Conservation (phyloP, 106 monocot species). For the Dendrobium nobile region DNA sequence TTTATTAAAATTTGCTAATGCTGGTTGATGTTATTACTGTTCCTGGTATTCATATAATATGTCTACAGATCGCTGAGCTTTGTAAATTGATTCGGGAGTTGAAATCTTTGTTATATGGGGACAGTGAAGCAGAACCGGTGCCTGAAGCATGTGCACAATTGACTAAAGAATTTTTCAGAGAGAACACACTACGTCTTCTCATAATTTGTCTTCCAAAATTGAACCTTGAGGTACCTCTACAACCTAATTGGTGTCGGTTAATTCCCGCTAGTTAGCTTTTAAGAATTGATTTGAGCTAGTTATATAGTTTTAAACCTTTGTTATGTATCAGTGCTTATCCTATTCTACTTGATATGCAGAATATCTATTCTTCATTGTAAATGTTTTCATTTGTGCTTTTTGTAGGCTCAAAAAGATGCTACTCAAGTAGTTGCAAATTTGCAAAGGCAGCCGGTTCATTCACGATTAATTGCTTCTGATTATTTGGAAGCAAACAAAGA, state of each 20-base stretch:
- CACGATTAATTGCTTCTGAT: conserved; percentile 77
- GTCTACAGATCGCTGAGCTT: conserved; percentile 71
- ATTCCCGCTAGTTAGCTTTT: neutral
- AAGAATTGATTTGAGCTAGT: conserved; percentile 1
- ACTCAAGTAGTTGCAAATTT: conserved; percentile 96
- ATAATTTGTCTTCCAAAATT: conserved; percentile 76
- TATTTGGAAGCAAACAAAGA: conserved; percentile 93
- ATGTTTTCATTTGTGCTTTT: conserved; percentile 2
- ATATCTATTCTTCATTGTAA: neutral
- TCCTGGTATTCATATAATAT: neutral
- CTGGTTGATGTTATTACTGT: neutral
- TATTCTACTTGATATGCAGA: neutral
- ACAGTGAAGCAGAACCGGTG: conserved; percentile 71
- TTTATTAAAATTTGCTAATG: neutral
- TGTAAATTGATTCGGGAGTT: conserved; percentile 69
- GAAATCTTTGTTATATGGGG: conserved; percentile 88
- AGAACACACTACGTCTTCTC: conserved; percentile 65
- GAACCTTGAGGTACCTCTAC: conserved; percentile 64
- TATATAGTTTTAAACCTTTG: neutral
- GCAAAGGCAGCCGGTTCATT: conserved; percentile 88
- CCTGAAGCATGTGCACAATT: conserved; percentile 77
- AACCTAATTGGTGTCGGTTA: neutral
- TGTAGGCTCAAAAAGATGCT: conserved; percentile 90
- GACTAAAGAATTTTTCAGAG: conserved; percentile 84
- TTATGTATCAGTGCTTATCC: neutral